Conservation (phyloP, 2,329 filamentous ascomycete species). For the Talaromyces sp. region DNA sequence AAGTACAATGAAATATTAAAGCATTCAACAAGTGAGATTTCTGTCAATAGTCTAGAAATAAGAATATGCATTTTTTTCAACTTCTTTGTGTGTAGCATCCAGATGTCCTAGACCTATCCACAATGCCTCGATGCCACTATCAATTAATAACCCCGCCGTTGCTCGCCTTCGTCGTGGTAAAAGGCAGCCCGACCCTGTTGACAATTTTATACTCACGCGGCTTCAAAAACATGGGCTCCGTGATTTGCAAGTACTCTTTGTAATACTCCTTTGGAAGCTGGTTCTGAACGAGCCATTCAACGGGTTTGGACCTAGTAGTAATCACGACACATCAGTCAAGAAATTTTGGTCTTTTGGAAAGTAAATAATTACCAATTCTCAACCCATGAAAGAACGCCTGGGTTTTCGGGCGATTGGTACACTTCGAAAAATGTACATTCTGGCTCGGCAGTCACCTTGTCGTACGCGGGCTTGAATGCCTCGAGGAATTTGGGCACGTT, state of each 20-base stretch:
- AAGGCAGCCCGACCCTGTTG: slow-evolving; percentile 18
- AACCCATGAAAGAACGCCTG: slow-evolving; percentile 36
- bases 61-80: too few relatives aligned
- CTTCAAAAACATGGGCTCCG: slow-evolving; percentile 38
- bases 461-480: slow-evolving; percentile 35
- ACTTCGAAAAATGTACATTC: slow-evolving; percentile 44
- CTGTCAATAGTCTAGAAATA: too few relatives aligned
- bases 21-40: too few relatives aligned
- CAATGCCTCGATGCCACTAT: too few relatives aligned
- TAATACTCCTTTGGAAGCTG: slow-evolving; percentile 38
- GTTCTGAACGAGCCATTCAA: not conserved
- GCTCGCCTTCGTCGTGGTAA: not conserved
- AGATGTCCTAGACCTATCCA: too few relatives aligned
- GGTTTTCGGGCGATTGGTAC: slow-evolving; percentile 31
- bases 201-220: slow-evolving; percentile 29
- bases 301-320: not conserved
- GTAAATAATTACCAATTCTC: slow-evolving; percentile 33
- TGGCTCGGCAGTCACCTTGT: slow-evolving; percentile 38
- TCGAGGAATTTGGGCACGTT: slow-evolving; percentile 26
- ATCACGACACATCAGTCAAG: slow-evolving; percentile 21
- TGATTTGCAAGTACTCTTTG: slow-evolving; percentile 34
- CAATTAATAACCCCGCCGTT: not conserved
- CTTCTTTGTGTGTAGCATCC: too few relatives aligned
- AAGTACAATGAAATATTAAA: too few relatives aligned
- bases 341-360: not conserved